Evolutionary conservation across 2,329 filamentous ascomycete genomes (phyloP).

Genomic region (Aspergillus vadensis): DNA sequence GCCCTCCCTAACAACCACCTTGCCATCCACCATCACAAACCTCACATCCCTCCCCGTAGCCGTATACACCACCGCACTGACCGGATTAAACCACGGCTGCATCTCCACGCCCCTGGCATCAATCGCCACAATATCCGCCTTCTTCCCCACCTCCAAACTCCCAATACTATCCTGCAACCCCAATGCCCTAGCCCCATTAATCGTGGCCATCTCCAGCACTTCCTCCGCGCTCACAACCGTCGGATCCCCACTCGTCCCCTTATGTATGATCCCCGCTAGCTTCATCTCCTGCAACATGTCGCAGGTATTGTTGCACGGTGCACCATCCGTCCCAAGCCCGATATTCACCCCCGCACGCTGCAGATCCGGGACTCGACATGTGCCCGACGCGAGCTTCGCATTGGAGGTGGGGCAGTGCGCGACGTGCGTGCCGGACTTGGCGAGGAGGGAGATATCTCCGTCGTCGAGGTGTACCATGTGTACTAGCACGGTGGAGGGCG

Average conservation of each 20-base stretch:
- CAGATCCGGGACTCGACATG: constrained; percentile 52
- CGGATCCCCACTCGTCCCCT: constrained; percentile 47
- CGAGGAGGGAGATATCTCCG: constrained; percentile 45
- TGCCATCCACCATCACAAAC: constrained; percentile 48
- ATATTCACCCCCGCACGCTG: constrained; percentile 50
- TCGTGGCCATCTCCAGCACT: constrained; percentile 56
- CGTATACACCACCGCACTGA: constrained; percentile 48
- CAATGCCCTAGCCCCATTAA: constrained; percentile 53
- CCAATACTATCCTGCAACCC: constrained; percentile 46
- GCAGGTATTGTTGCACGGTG: constrained; percentile 56
- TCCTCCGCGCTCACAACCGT: constrained; percentile 47
- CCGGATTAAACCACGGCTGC: constrained; percentile 45
- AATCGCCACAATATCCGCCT: constrained; percentile 45
- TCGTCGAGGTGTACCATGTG: constrained; percentile 57
- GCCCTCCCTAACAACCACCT: constrained; percentile 40
- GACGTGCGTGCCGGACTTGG: constrained; percentile 47
- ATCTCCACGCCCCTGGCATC: constrained; percentile 36
- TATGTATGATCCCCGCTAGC: constrained; percentile 54
- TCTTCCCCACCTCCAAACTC: constrained; percentile 45
- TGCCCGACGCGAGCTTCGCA: constrained; percentile 55
- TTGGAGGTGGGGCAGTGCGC: constrained; percentile 57
- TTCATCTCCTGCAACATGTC: constrained; percentile 58
- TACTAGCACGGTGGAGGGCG: constrained; percentile 51
- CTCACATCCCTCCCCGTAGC: constrained; percentile 49
- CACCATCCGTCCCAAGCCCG: constrained; percentile 55